These are phyloP conservation scores for Picea mariana DNA, from an alignment of 83 land plant genomes.

Conservation along the genomic window DNA sequence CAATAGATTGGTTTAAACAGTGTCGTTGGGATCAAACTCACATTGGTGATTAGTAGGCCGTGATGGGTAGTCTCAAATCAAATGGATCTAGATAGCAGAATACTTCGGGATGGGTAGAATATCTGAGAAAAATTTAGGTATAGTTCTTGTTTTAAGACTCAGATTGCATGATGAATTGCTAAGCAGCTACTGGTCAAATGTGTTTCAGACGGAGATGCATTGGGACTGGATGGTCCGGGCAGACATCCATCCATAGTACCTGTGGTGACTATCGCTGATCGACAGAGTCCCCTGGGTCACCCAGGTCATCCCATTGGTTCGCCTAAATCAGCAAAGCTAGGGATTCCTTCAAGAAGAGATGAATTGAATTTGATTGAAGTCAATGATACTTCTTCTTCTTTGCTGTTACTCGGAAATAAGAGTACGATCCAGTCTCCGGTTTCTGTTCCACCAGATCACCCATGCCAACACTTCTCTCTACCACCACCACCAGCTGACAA, in stretches of 20 bases:
- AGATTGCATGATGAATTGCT: not conserved
- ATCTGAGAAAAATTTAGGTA: not conserved
- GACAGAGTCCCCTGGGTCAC: not conserved
- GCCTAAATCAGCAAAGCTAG: not conserved
- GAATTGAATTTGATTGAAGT: not conserved
- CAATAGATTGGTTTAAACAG: not conserved
- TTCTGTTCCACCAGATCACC: constrained; percentile 62
- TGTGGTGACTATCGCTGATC: not conserved
- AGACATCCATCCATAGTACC: not conserved
- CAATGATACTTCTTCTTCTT: not conserved
- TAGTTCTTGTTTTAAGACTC: not conserved
- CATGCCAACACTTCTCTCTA: constrained; percentile 68
- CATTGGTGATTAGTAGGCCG: not conserved
- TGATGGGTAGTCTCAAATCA: not conserved
- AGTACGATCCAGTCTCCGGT: constrained; percentile 11
- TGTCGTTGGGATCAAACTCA: not conserved
- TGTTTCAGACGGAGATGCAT: constrained; percentile 8
- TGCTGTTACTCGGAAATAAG: not conserved
- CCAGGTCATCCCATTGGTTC: not conserved
- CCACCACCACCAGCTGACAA: constrained; percentile 87
- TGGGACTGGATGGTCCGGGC: not conserved
- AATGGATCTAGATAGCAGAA: constrained; percentile 1
- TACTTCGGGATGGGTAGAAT: not conserved
- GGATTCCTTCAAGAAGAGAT: not conserved
- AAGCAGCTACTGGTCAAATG: not conserved